phyloP scores from a whole-genome alignment of 495 filamentous ascomycete genomes.

The Tuber melanosporum region DNA sequence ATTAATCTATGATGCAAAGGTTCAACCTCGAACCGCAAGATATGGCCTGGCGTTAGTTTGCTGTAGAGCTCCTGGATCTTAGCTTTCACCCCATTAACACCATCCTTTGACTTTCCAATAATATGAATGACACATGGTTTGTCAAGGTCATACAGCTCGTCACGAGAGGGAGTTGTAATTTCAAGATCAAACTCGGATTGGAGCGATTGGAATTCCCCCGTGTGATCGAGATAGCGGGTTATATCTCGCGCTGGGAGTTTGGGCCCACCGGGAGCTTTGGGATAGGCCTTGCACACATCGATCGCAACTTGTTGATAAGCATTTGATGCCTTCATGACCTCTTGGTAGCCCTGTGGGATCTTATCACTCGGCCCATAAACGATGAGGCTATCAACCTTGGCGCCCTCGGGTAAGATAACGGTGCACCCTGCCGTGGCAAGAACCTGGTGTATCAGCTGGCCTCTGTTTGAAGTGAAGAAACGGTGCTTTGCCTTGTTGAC shows the following conservation, averaged over 20 bases:
- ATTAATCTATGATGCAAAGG: conserved; percentile 40
- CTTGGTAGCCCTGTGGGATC: conserved; percentile 66
- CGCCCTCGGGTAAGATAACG: conserved; percentile 67
- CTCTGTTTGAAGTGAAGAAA: conserved; percentile 79
- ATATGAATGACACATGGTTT: conserved; percentile 29
- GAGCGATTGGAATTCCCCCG: conserved; percentile 67
- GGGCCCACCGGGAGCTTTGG: conserved; percentile 62
- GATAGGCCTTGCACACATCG: conserved; percentile 69
- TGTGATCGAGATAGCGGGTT: conserved; percentile 72
- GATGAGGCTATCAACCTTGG: conserved; percentile 72
- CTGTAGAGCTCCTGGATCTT: conserved; percentile 26
- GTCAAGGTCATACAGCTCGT: conserved; percentile 37
- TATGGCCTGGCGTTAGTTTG: conserved; percentile 50
- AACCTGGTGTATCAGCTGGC: conserved; percentile 73
- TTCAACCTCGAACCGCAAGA: conserved; percentile 49
- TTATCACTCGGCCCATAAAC: conserved; percentile 71
- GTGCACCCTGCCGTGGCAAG: conserved; percentile 84
- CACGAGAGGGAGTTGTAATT: conserved; percentile 64
- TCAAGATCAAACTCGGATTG: conserved; percentile 71
- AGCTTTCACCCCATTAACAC: conserved; percentile 43
- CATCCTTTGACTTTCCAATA: conserved; percentile 26
- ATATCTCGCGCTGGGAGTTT: conserved; percentile 73
- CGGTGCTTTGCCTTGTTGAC: conserved; percentile 77
- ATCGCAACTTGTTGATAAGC: conserved; percentile 72
- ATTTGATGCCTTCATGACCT: conserved; percentile 72